Evolutionary conservation across 495 filamentous ascomycete species (phyloP).

Genomic region (Penicillium verhagenii): DNA sequence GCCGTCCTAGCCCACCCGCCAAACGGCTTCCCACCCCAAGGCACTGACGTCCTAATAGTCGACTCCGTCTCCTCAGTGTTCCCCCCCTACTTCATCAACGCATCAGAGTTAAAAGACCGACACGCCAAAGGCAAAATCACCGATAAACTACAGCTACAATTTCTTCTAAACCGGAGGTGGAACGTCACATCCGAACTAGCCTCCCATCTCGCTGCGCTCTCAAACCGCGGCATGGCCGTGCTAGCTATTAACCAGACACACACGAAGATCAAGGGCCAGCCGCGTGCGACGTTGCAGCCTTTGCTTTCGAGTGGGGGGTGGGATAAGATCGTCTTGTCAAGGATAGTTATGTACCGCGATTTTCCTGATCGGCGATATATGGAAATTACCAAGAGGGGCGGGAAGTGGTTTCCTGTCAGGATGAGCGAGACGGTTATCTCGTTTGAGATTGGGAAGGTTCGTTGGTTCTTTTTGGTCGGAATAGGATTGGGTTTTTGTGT

Average conservation of each 20-base stretch:
- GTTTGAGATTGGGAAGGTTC: slow-evolving; percentile 43
- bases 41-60: slow-evolving; percentile 67
- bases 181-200: slow-evolving; percentile 59
- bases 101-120: slow-evolving; percentile 39
- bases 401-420: slow-evolving; percentile 30
- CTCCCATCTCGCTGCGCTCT: slow-evolving; percentile 61
- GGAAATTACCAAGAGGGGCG: slow-evolving; percentile 47
- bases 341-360: slow-evolving; percentile 72
- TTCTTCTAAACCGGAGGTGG: slow-evolving; percentile 60
- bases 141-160: slow-evolving; percentile 46
- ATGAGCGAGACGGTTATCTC: slow-evolving; percentile 36
- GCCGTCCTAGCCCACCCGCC: slow-evolving; percentile 66
- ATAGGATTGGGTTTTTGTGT: neutral
- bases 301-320: slow-evolving; percentile 64
- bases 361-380: slow-evolving; percentile 40
- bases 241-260: slow-evolving; percentile 69
- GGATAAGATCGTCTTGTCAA: slow-evolving; percentile 65
- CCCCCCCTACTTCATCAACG: slow-evolving; percentile 66
- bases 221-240: slow-evolving; percentile 65
- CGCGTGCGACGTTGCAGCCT: slow-evolving; percentile 64
- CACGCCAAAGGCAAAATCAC: slow-evolving; percentile 23
- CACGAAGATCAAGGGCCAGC: slow-evolving; percentile 60
- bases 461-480: slow-evolving; percentile 10
- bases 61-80: slow-evolving; percentile 75
- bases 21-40: slow-evolving; percentile 53